Percentiles rank a stretch among this genome's conserved stretches.
Conservation (phyloP, 495 filamentous ascomycete genomes). For the Cercophora sp. region DNA sequence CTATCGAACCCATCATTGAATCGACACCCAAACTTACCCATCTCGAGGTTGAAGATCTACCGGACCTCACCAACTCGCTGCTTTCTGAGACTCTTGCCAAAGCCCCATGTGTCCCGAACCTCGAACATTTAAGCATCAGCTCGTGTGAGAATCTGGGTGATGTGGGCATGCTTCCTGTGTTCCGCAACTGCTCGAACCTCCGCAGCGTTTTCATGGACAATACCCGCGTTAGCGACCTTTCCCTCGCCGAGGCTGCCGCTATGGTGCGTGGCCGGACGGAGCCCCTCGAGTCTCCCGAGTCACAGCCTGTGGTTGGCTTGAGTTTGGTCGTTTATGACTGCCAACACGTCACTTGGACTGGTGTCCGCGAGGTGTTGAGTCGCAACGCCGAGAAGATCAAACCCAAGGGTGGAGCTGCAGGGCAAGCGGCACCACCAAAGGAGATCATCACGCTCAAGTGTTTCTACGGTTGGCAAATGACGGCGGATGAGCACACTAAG, state of each 20-base stretch:
- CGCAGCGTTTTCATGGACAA: conserved; percentile 85
- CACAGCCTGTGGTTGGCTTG: conserved; percentile 53
- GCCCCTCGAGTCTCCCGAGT: neutral
- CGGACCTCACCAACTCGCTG: conserved; percentile 67
- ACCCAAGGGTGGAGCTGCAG: neutral
- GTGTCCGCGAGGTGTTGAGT: conserved; percentile 78
- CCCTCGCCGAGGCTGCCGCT: conserved; percentile 79
- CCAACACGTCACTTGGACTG: conserved; percentile 85
- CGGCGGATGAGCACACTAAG: conserved; percentile 86
- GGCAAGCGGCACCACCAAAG: conserved; percentile 47
- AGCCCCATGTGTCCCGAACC: conserved; percentile 61
- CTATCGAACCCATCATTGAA: conserved; percentile 66
- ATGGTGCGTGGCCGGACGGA: conserved; percentile 63
- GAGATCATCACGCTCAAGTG: conserved; percentile 85
- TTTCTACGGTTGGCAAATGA: conserved; percentile 93
- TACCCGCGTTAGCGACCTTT: conserved; percentile 81
- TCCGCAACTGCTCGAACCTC: conserved; percentile 69
- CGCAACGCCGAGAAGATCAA: conserved; percentile 67
- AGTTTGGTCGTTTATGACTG: conserved; percentile 88
- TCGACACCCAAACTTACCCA: conserved; percentile 75
- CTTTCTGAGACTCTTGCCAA: conserved; percentile 67
- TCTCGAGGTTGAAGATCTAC: conserved; percentile 84
- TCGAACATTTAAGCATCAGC: conserved; percentile 82
- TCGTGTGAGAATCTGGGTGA: conserved; percentile 87
- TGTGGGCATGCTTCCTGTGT: conserved; percentile 74